Percentiles rank a stretch among this genome's conserved stretches.
These are phyloP conservation scores for Moesziomyces antarcticus DNA, from an alignment of 1,284 basidiomycete species.

Conservation along the genomic window DNA sequence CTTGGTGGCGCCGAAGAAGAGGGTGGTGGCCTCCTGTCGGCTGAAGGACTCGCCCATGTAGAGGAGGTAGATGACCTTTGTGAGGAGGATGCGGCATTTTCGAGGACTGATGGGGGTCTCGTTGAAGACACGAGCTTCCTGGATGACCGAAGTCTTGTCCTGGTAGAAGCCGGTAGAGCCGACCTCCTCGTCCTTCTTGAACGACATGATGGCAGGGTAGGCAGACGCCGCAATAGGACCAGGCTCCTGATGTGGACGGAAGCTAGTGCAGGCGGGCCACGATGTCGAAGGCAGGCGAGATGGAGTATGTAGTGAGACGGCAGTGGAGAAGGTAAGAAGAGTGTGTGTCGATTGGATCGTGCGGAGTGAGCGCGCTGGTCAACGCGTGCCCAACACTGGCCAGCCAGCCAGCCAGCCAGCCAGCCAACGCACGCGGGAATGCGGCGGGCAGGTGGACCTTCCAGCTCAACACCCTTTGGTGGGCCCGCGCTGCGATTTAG, in stretches of 20 bases:
- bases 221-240: slow-evolving; percentile 2
- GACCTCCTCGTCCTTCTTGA: slow-evolving; percentile 67
- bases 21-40: slow-evolving; percentile 93
- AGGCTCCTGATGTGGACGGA: slow-evolving; percentile 8
- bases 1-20: slow-evolving; percentile 99
- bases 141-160: slow-evolving; percentile 70
- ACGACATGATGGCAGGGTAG: slow-evolving; percentile 55
- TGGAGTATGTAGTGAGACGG: not conserved
- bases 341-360: slow-evolving; percentile 1
- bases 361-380: slow-evolving; percentile 7
- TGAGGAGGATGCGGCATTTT: slow-evolving; percentile 95
- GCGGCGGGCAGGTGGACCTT: slow-evolving; percentile 15
- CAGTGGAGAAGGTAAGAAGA: not conserved
- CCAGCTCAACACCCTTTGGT: slow-evolving; percentile 32
- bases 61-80: slow-evolving; percentile 93
- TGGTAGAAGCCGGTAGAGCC: slow-evolving; percentile 64
- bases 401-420: too few species aligned
- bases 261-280: slow-evolving; percentile 11
- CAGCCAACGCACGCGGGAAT: not conserved
- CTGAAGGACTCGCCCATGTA: slow-evolving; percentile 96
- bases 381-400: slow-evolving; percentile 10
- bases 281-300: slow-evolving; percentile 10
- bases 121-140: slow-evolving; percentile 99
- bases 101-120: slow-evolving; percentile 88
- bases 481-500: slow-evolving; percentile 3